Base-by-base conservation (phyloP, 1,139 yeast genomes). In the Yamadazyma conglobata region DNA sequence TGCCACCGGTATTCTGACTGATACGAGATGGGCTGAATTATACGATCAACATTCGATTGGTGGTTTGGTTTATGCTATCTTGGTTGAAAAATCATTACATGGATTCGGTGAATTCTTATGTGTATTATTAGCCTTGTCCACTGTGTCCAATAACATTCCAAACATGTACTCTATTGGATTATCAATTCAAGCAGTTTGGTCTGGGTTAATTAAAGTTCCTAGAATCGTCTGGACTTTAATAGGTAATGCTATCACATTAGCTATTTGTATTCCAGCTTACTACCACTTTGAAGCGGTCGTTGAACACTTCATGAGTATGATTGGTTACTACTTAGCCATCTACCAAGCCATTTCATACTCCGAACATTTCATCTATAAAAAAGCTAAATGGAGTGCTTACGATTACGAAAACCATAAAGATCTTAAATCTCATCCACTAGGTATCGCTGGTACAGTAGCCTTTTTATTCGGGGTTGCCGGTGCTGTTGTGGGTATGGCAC, bases 61-160 rank as follows among this genome's bases (percentile, higher is more conserved):
- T 58, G 96, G 96, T 26, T 72, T 88, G 46, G 77, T 86, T 33
- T 86, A 77, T 53, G 81, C 80, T 32, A 73, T 88, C 44, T 64
- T 88, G 42, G 93, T 84, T 32, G 73, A 77, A 40, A 73, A 87
- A 53, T 82, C 94, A 9, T 71, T 88, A 39, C 88, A 82, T 56
- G 89, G 88, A 7, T 88, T 88, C 44, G 96, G 96, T 38, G 79
- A 86, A 57, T 87, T 88, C 68, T 81, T 89, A 60, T 78, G 89
- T 63, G 96, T 88, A 22, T 33, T 88, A 13, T 64, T 88, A 42
- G 86, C 94, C 10, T 61, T 88, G 44, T 84, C 95, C 21, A 85
- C 95, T 28, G 78, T 88, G 35, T 84, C 95, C 46, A 87, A 87
- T 70, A 87, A 87, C 63, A 74, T 87, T 54, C 96, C 96, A 53